Base-by-base conservation (phyloP, 78 protist species). In the Dictyostelium brefeldianum region DNA sequence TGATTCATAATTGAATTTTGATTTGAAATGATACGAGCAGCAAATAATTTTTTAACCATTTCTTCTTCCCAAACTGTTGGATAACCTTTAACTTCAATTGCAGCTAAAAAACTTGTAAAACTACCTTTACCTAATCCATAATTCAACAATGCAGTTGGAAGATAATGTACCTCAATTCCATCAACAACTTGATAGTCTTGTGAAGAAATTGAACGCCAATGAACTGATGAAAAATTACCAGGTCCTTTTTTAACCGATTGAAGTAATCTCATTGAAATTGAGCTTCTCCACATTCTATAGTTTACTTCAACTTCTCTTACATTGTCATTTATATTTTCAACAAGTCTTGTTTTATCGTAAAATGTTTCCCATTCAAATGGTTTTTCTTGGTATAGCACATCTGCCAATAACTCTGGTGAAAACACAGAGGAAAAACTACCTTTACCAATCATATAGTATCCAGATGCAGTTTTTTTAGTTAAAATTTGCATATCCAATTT, bases 351-450 rank as follows among this genome's bases (percentile, higher is more conserved):
- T 27, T 51, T 77, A 48, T 87, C 93, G 53, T 54, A 87, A 87
- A 87, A 87, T 5, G 93, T 87, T 31, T 87, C 93, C 93, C 93
- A 87, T 29, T 56, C 56, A 57, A 70, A 87, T 6, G 83, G 93
- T 1, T 59, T 31, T 15, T 56, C 11, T 22, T 70, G 18, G 15
- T 67, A 67, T 4, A 87, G 36, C 0, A 87, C 51, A 36, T 87
- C 59, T 14, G 73, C 78, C 10, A 87, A 62, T 78, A 75, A 43
- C 11, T 22, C 27, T 64, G 93, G 93, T 14, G 93, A 25, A 25
- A 25, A 77, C 2, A 4, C 10, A 17, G 93, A 87, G 27, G 78
- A 46, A 64, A 87, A 87, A n/a, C 81, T 46, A 11, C 93, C 93
- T 36, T 87, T 87, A n/a, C 84, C 93, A 78, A 87, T 56, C 84